Evolutionary conservation across 208 protist genomes (phyloP).

Genomic region (Trypanosoma melophagium): DNA sequence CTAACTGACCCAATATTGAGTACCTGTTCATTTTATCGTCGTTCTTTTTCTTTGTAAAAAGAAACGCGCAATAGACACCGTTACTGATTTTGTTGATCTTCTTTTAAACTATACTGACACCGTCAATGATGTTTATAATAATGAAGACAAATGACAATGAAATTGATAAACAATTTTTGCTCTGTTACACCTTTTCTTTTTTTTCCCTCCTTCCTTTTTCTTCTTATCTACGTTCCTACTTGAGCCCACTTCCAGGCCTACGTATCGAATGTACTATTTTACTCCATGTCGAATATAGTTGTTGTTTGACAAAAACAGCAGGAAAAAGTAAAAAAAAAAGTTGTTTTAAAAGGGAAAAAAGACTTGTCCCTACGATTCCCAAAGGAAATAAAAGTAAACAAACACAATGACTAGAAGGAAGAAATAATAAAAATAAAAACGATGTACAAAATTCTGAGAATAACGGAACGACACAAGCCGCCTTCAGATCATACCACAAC

Average conservation of each 20-base stretch:
- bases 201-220: not conserved
- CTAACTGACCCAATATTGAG: conserved; percentile 93
- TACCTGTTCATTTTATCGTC: conserved; percentile 98
- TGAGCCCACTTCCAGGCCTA: not conserved
- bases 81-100: no score
- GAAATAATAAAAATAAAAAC: not conserved
- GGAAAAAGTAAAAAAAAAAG: no score
- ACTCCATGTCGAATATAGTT: no score
- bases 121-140: no score
- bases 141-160: no score
- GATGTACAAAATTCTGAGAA: not conserved
- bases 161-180: no score
- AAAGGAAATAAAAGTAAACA: not conserved
- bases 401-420: not conserved
- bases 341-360: not conserved
- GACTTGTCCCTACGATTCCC: not conserved
- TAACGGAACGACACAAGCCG: not conserved
- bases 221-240: not conserved
- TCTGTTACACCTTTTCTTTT: not conserved
- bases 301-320: no score
- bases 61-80: no score
- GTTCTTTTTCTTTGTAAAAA: no score
- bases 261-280: not conserved
- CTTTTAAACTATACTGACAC: no score
- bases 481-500: not conserved